Conservation (phyloP, 2,329 filamentous ascomycete species). For the Arthroderma sp. region DNA sequence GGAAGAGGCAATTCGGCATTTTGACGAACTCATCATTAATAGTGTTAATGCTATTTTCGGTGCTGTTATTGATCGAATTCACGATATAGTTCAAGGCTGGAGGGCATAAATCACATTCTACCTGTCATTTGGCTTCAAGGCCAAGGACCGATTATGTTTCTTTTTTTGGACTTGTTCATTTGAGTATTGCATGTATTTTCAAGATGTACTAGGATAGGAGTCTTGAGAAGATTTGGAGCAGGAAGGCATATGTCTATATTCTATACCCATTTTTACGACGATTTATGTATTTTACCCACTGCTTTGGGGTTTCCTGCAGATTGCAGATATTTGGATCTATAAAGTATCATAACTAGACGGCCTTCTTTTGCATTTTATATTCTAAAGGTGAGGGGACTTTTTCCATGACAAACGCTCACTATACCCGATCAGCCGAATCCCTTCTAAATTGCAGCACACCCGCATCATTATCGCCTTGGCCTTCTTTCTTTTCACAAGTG, state of each 20-base stretch:
- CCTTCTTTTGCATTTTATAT: background rate
- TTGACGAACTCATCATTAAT: constrained; percentile 83
- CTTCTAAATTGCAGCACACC: background rate
- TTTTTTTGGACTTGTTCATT: no score
- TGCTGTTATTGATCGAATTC: constrained; percentile 86
- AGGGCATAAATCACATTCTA: constrained; percentile 38
- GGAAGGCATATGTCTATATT: background rate
- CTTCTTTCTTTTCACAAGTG: constrained; percentile 5
- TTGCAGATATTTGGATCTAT: background rate
- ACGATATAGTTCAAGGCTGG: constrained; percentile 87
- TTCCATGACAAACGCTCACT: background rate
- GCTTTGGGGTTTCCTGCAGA: background rate
- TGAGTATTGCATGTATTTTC: background rate
- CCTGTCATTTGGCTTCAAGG: background rate
- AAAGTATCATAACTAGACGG: background rate
- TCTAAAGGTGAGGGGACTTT: no score
- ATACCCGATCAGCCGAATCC: background rate
- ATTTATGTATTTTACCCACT: background rate
- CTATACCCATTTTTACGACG: background rate
- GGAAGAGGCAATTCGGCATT: constrained; percentile 78
- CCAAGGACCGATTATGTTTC: no score
- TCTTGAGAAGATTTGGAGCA: background rate
- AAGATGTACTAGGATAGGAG: background rate
- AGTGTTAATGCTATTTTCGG: constrained; percentile 81
- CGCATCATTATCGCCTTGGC: background rate